These are phyloP conservation scores for Aspergillus bridgeri DNA, from an alignment of 495 filamentous ascomycete genomes.

Conservation along the genomic window DNA sequence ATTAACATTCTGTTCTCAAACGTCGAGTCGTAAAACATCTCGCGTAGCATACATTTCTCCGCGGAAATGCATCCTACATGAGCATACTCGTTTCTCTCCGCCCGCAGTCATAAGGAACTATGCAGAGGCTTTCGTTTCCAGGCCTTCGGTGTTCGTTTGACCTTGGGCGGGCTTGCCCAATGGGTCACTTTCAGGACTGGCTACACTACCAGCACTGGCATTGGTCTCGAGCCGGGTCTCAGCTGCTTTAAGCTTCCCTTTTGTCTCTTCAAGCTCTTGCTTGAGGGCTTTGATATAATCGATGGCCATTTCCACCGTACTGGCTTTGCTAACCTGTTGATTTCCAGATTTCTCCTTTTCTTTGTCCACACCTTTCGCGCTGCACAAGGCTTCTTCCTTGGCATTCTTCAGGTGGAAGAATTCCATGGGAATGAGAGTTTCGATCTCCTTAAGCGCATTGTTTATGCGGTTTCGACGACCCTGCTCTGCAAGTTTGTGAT, in stretches of 20 bases:
- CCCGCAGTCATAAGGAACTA: not conserved
- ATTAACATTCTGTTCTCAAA: not conserved
- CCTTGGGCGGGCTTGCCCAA: not conserved
- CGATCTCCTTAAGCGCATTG: slow-evolving; percentile 87
- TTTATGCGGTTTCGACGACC: slow-evolving; percentile 94
- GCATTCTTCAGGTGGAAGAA: slow-evolving; percentile 35
- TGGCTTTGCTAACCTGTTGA: slow-evolving; percentile 82
- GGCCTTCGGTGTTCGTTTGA: not conserved
- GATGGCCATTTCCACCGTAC: slow-evolving; percentile 92
- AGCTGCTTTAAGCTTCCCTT: slow-evolving; percentile 59
- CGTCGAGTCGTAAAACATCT: slow-evolving; percentile 14
- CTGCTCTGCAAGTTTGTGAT: slow-evolving; percentile 97
- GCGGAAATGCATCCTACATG: not conserved
- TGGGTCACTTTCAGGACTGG: not conserved
- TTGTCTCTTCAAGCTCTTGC: slow-evolving; percentile 65
- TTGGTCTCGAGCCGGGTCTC: slow-evolving; percentile 51
- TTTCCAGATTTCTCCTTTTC: slow-evolving; percentile 46
- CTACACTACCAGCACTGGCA: not conserved
- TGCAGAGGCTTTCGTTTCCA: slow-evolving; percentile 3
- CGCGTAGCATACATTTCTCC: slow-evolving; percentile 6
- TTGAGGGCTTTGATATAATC: slow-evolving; percentile 89
- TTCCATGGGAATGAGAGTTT: slow-evolving; percentile 66
- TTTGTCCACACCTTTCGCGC: slow-evolving; percentile 37
- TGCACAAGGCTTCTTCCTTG: slow-evolving; percentile 32
- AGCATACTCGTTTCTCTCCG: slow-evolving; percentile 3